phyloP scores from a whole-genome alignment of 768 basidiomycete genomes.

The Phlegmacium glaucopus region DNA sequence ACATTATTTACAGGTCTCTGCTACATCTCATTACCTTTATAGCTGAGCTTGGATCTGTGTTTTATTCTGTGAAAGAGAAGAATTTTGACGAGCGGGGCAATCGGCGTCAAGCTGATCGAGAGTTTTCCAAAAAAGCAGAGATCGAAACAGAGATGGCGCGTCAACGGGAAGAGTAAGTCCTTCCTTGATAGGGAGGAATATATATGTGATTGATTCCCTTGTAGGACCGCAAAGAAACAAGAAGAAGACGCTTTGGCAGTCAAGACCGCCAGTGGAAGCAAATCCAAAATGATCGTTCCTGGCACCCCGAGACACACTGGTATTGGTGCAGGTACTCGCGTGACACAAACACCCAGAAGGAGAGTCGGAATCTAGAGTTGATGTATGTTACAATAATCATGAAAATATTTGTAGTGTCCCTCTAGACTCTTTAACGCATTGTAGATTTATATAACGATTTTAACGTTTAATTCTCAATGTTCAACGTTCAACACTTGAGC shows the following conservation, averaged over 20 bases:
- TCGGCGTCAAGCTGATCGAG: slow-evolving; percentile 74
- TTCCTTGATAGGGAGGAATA: slow-evolving; percentile 1
- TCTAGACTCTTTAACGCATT: too few species aligned
- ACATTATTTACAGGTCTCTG: background rate
- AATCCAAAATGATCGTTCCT: slow-evolving; percentile 69
- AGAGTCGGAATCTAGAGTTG: slow-evolving; percentile 59
- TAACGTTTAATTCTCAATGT: too few species aligned
- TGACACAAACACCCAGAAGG: slow-evolving; percentile 74
- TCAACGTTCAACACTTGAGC: too few species aligned
- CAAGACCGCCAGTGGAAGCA: slow-evolving; percentile 50
- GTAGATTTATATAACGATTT: too few species aligned
- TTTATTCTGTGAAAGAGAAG: slow-evolving; percentile 98
- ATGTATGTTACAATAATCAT: too few species aligned
- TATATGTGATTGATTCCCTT: slow-evolving; percentile 4
- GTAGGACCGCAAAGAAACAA: slow-evolving; percentile 59
- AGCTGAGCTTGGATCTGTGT: slow-evolving; percentile 95
- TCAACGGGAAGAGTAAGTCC: slow-evolving; percentile 69
- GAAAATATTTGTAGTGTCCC: too few species aligned
- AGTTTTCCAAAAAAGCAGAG: slow-evolving; percentile 90
- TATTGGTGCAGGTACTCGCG: slow-evolving; percentile 57
- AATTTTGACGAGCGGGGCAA: slow-evolving; percentile 90
- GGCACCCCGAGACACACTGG: slow-evolving; percentile 77
- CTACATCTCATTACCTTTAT: slow-evolving; percentile 5
- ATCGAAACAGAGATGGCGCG: slow-evolving; percentile 89
- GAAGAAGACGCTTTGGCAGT: slow-evolving; percentile 57